Conservation (phyloP, 106 monocot species). For the Acorus calamus region DNA sequence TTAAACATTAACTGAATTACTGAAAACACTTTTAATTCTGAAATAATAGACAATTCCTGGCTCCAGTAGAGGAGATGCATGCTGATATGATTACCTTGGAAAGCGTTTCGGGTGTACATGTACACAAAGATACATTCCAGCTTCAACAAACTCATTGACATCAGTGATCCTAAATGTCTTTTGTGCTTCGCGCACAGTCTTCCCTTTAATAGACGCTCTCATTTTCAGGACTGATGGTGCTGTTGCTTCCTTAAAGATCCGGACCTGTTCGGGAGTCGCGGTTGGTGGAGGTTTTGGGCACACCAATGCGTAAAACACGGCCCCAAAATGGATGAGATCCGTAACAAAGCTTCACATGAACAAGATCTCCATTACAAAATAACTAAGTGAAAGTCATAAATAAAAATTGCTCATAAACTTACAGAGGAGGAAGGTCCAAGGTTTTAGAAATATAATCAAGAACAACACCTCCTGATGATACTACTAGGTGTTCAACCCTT, state of each 20-base stretch:
- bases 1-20: too few relatives aligned
- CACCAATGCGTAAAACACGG: conserved; percentile 86
- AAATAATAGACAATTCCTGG: too few relatives aligned
- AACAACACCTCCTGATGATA: conserved; percentile 45
- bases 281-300: conserved; percentile 82
- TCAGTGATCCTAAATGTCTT: conserved; percentile 78
- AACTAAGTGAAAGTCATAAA: background rate
- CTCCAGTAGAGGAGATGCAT: background rate
- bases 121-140: conserved; percentile 79
- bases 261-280: conserved; percentile 75
- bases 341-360: conserved; percentile 69
- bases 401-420: conserved; percentile 15
- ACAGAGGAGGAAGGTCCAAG: conserved; percentile 78
- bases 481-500: conserved; percentile 86
- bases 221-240: conserved; percentile 57
- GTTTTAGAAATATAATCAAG: conserved; percentile 63
- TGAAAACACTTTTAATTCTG: too few relatives aligned
- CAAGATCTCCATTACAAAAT: background rate
- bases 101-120: conserved; percentile 98
- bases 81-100: conserved; percentile 44
- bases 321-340: conserved; percentile 95
- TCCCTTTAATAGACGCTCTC: conserved; percentile 85
- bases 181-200: conserved; percentile 89
- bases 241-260: conserved; percentile 65
- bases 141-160: conserved; percentile 68